Evolutionary conservation across 352 stramenopile species (phyloP), one percentile per base, ranked within the genome.

Genomic region (Pythium phragmiticola): DNA sequence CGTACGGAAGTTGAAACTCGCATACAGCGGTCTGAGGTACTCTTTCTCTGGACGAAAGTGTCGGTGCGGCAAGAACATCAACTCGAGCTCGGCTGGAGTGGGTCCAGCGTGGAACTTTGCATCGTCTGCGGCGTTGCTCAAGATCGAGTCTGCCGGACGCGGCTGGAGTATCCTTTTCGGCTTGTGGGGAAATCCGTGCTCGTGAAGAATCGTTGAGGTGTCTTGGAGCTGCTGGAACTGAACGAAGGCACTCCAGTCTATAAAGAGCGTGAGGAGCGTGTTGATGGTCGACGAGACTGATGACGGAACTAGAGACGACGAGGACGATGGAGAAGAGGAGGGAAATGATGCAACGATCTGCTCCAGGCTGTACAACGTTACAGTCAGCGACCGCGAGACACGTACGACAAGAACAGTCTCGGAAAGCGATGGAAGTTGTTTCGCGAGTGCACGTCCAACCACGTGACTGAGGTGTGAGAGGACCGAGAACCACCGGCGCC

Each of bases 141-240:
- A 12, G 9, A 42, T 37, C 30, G 33, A 41, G 46, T 21, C 47
- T 9, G 8, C 3, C 28, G 11, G 11, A 28, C n/a, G 43, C 28
- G 17, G 13, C 2, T 26, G n/a, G 45, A 34, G 34, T 13, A 13
- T 8, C 8, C 7, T 45, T 17, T 49, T 57, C 19, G 26, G 33
- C 39, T 63, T 67, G 9, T 54, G 16, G 4, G 39, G 57, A 16
- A 23, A 52, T 51, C 30, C 34, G n/a, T 45, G 23, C 14, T 30
- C 45, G 13, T 77, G 68, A 17, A 78, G 77, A 8, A 87, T 57
- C 5, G 70, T 45, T 0, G 66, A 59, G 14, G 77, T 69, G 37
- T 80, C 61, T 30, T 88, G 80, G 0, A 90, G 64, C 23, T 78
- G 65, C 45, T 88, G 80, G 21, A 88, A 86, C 36, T 72, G 61